A percentile compares a stretch with the other conserved stretches of the same genome.
Evolutionary conservation across 441 rosid species (phyloP).

Genomic region (Syzygium malaccense): DNA sequence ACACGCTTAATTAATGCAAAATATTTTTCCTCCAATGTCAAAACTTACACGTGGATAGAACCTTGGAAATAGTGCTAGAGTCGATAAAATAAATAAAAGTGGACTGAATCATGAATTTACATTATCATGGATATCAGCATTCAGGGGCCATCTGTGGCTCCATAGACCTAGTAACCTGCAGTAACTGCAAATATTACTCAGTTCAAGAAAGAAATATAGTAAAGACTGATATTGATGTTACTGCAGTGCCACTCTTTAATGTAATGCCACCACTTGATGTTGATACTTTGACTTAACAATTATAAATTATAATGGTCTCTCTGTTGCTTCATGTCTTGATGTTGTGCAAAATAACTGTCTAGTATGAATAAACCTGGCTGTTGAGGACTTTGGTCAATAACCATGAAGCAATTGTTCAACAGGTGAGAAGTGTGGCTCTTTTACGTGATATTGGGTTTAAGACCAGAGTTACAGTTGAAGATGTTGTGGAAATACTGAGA

Average conservation of each 20-base stretch:
- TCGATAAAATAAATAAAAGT: background rate
- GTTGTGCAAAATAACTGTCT: background rate
- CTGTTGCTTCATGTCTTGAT: background rate
- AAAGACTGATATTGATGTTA: background rate
- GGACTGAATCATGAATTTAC: background rate
- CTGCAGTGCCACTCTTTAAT: background rate
- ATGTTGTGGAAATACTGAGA: conserved; percentile 49
- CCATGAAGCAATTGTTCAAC: conserved; percentile 5
- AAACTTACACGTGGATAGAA: background rate
- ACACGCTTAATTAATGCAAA: background rate
- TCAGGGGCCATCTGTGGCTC: background rate
- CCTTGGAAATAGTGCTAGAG: background rate
- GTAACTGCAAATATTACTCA: background rate
- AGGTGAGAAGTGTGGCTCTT: conserved; percentile 70
- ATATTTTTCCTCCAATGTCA: background rate
- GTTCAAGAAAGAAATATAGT: background rate
- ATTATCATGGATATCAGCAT: background rate
- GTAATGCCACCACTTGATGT: background rate
- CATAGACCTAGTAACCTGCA: background rate
- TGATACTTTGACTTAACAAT: background rate
- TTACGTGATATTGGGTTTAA: conserved; percentile 68
- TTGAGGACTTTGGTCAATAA: background rate
- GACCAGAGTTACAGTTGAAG: conserved; percentile 59
- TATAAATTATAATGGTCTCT: background rate
- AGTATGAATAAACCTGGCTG: background rate